These are phyloP conservation scores for Tricholomella constricta DNA, from an alignment of 768 basidiomycete genomes.

Conservation along the genomic window DNA sequence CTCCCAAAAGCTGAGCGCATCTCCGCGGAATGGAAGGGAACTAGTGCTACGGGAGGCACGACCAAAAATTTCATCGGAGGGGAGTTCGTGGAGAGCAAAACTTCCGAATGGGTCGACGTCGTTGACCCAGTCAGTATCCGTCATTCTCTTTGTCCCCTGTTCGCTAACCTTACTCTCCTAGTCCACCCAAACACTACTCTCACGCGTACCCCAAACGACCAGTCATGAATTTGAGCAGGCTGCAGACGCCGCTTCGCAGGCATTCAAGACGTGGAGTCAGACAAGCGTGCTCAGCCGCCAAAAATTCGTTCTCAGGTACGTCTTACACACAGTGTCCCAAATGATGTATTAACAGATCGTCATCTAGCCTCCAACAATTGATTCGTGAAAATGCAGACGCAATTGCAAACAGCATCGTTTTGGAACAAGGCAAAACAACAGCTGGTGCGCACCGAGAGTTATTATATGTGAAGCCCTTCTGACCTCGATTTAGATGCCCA, in stretches of 20 bases:
- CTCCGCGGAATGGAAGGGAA: conserved; percentile 83
- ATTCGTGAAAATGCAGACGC: conserved; percentile 86
- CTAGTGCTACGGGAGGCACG: conserved; percentile 78
- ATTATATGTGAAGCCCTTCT: not conserved
- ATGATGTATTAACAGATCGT: not conserved
- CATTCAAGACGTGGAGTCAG: conserved; percentile 87
- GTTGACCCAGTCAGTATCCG: conserved; percentile 75
- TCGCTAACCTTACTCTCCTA: conserved; percentile 31
- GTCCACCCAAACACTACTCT: conserved; percentile 91
- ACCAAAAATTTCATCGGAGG: conserved; percentile 94
- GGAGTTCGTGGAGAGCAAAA: conserved; percentile 81
- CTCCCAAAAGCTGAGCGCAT: conserved; percentile 67
- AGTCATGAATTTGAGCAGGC: conserved; percentile 79
- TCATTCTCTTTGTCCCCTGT: not conserved
- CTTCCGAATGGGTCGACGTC: conserved; percentile 82
- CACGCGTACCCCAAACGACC: conserved; percentile 89
- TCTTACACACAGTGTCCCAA: conserved; percentile 11
- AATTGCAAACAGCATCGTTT: conserved; percentile 84
- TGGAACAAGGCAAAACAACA: conserved; percentile 96
- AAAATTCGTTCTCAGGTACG: conserved; percentile 85
- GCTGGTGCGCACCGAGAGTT: conserved; percentile 51
- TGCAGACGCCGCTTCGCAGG: conserved; percentile 78
- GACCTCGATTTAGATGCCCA: conserved; percentile 69
- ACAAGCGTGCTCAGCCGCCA: conserved; percentile 87
- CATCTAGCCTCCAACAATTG: conserved; percentile 77